A percentile compares a stretch with the other conserved stretches of the same genome.
Conservation (phyloP, 345 rosid genomes). For the Eucalyptus tenuipes region DNA sequence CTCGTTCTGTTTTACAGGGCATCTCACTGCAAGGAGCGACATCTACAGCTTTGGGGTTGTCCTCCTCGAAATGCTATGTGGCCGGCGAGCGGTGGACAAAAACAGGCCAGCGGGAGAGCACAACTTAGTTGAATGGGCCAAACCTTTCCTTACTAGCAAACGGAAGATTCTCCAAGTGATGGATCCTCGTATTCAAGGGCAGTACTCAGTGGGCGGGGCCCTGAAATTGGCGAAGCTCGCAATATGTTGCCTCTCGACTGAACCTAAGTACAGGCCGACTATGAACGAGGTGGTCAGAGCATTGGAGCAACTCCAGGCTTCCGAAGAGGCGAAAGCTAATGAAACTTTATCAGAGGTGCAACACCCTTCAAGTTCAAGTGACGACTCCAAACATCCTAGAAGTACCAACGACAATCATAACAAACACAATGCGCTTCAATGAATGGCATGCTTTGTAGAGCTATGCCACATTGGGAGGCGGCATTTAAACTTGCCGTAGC, state of each 20-base stretch:
- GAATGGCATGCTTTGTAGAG: neutral
- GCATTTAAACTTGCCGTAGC: neutral
- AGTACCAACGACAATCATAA: neutral
- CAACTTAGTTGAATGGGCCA: constrained; percentile 84
- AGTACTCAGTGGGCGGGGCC: constrained; percentile 39
- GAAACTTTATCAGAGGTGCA: neutral
- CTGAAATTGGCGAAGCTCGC: constrained; percentile 46
- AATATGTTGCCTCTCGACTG: constrained; percentile 52
- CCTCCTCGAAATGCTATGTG: constrained; percentile 78
- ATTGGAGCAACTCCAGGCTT: constrained; percentile 45
- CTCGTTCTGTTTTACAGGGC: constrained; percentile 27
- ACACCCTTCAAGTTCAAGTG: neutral
- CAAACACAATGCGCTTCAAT: neutral
- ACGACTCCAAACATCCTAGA: neutral
- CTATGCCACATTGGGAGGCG: neutral
- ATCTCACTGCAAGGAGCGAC: constrained; percentile 67
- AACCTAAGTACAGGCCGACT: constrained; percentile 65
- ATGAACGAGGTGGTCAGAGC: constrained; percentile 62
- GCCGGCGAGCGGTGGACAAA: constrained; percentile 67
- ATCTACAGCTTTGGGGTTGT: constrained; percentile 93
- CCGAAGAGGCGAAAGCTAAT: neutral
- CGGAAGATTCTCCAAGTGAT: constrained; percentile 63
- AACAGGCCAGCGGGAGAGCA: constrained; percentile 78
- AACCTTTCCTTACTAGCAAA: constrained; percentile 61
- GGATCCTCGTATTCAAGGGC: constrained; percentile 59